Evolutionary conservation across 2,329 filamentous ascomycete genomes (phyloP).

Genomic region (Elsinoe perseae): DNA sequence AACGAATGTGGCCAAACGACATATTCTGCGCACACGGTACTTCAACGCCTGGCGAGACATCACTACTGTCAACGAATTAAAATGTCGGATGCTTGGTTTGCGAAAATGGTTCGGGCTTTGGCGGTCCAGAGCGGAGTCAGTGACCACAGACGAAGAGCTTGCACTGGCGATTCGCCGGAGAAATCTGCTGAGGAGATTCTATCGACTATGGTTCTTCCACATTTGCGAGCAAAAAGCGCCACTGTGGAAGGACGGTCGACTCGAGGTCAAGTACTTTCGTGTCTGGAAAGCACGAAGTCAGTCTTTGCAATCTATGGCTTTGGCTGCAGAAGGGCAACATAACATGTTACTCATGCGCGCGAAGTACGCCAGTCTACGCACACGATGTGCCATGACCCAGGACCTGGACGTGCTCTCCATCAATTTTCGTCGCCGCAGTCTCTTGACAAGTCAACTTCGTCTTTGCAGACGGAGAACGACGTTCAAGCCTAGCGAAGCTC

Average conservation of each 20-base stretch:
- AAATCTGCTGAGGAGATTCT: slow-evolving; percentile 18
- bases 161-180: not conserved
- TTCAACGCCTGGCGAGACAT: slow-evolving; percentile 64
- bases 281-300: slow-evolving; percentile 2
- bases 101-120: slow-evolving; percentile 50
- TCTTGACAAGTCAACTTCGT: not conserved
- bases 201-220: slow-evolving; percentile 33
- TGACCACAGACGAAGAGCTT: not conserved
- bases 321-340: not conserved
- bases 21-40: slow-evolving; percentile 60
- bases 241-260: slow-evolving; percentile 27
- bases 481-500: not conserved
- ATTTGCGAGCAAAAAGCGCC: slow-evolving; percentile 31
- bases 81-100: slow-evolving; percentile 45
- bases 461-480: not conserved
- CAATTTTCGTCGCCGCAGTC: not conserved
- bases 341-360: not conserved
- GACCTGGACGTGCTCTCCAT: not conserved
- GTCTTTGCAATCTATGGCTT: not conserved
- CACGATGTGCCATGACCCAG: not conserved
- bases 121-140: slow-evolving; percentile 36
- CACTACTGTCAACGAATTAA: slow-evolving; percentile 52
- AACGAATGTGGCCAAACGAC: slow-evolving; percentile 60
- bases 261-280: slow-evolving; percentile 19
- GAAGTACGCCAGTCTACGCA: not conserved